Conservation (phyloP, 2,329 filamentous ascomycete genomes). For the Botrytis galanthina region DNA sequence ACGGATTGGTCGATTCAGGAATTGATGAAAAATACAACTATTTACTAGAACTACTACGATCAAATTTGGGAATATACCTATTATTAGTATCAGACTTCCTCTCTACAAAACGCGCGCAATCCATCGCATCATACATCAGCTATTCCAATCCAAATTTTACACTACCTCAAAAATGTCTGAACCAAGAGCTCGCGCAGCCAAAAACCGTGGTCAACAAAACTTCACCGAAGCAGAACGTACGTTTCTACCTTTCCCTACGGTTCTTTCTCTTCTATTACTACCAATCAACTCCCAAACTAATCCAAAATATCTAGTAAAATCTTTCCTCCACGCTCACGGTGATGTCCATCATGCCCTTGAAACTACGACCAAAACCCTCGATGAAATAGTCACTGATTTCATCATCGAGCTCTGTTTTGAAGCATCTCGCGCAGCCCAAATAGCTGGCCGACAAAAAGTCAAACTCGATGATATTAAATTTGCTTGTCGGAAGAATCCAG, state of each 20-base stretch:
- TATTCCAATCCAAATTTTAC: not conserved
- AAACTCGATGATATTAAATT: constrained; percentile 99
- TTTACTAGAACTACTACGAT: not conserved
- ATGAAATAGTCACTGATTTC: constrained; percentile 96
- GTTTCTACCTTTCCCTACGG: constrained; percentile 34
- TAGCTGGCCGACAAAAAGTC: constrained; percentile 89
- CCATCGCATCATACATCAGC: not conserved
- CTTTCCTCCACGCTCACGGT: constrained; percentile 77
- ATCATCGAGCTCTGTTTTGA: constrained; percentile 91
- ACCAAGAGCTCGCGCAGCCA: constrained; percentile 71
- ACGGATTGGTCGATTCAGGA: no score
- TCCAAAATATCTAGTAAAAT: constrained; percentile 53
- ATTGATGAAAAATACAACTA: not conserved
- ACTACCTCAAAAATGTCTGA: constrained; percentile 52
- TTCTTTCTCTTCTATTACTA: not conserved
- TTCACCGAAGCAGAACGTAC: constrained; percentile 70
- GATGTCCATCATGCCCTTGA: constrained; percentile 76
- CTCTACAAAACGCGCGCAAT: not conserved
- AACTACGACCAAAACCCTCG: constrained; percentile 80
- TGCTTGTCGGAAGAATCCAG: constrained; percentile 79
- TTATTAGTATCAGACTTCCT: not conserved
- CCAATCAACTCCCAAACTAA: constrained; percentile 2
- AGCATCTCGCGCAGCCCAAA: constrained; percentile 79
- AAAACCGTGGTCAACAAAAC: constrained; percentile 81
- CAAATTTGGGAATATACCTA: not conserved